These are phyloP conservation scores for Globisporangium mamillatum DNA, from an alignment of 352 stramenopile species.

Conservation along the genomic window DNA sequence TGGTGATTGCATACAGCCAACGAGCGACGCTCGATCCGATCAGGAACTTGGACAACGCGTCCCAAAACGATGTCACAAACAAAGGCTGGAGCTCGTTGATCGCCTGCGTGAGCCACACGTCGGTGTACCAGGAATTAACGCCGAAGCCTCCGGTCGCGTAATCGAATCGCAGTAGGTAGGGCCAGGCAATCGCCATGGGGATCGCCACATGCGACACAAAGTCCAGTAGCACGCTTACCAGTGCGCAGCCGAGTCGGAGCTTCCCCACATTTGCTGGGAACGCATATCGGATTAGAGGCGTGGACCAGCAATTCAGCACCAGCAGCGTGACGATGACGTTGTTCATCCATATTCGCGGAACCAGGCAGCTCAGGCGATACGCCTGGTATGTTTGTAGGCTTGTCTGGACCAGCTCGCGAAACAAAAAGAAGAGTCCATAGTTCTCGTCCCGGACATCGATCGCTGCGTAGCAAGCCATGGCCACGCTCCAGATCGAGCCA, in stretches of 20 bases:
- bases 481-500: neutral
- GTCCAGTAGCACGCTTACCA: neutral
- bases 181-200: neutral
- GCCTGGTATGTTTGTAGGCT: conserved; percentile 28
- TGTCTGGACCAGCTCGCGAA: conserved; percentile 26
- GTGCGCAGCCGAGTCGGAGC: neutral
- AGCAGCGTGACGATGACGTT: conserved; percentile 34
- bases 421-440: conserved; percentile 27
- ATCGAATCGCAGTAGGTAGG: neutral
- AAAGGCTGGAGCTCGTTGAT: neutral
- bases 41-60: neutral
- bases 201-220: neutral
- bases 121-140: neutral
- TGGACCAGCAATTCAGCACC: conserved; percentile 35
- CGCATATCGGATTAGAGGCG: neutral
- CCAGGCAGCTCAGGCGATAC: conserved; percentile 28
- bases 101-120: conserved; percentile 2
- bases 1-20: neutral
- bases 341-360: conserved; percentile 31
- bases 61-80: neutral
- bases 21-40: neutral
- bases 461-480: neutral
- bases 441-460: conserved; percentile 21
- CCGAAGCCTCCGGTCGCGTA: neutral
- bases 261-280: neutral